Evolutionary conservation across 2,329 filamentous ascomycete species (phyloP).

Genomic region (Eutypella sp.): DNA sequence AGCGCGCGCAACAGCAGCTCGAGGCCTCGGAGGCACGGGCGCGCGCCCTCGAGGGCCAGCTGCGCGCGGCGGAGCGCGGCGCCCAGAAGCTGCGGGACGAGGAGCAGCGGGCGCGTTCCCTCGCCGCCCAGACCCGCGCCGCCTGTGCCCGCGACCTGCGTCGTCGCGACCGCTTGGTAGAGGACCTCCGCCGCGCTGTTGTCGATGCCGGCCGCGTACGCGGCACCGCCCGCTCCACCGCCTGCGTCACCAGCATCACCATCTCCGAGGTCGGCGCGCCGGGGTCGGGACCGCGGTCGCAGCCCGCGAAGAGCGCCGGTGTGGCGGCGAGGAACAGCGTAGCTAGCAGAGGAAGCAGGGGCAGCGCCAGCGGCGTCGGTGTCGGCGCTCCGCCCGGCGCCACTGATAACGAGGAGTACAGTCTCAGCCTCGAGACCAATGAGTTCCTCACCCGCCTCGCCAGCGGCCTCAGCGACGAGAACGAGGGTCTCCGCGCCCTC

Average conservation of each 20-base stretch:
- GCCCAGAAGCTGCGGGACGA: slow-evolving; percentile 80
- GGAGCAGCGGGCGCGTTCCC: slow-evolving; percentile 69
- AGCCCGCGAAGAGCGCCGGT: too few relatives aligned
- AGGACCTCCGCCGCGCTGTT: slow-evolving; percentile 82
- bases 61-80: slow-evolving; percentile 68
- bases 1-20: slow-evolving; percentile 51
- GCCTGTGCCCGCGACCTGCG: slow-evolving; percentile 88
- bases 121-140: slow-evolving; percentile 76
- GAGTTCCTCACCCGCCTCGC: slow-evolving; percentile 84
- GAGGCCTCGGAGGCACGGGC: slow-evolving; percentile 65
- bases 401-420: slow-evolving; percentile 53
- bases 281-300: too few relatives aligned
- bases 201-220: slow-evolving; percentile 62
- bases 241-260: slow-evolving; percentile 51
- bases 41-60: slow-evolving; percentile 61
- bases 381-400: slow-evolving; percentile 22
- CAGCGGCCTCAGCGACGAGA: slow-evolving; percentile 82
- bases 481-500: slow-evolving; percentile 72
- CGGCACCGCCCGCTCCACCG: slow-evolving; percentile 39
- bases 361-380: slow-evolving; percentile 37
- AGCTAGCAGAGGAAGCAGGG: slow-evolving; percentile 23
- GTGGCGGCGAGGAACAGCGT: slow-evolving; percentile 35
- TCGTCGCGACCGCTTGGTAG: slow-evolving; percentile 83
- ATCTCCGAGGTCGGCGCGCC: too few relatives aligned
- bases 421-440: slow-evolving; percentile 80